Evolutionary conservation across 169 alveolate genomes (phyloP), one percentile per base, ranked within the genome.

Genomic region (Eimeria tenella): DNA sequence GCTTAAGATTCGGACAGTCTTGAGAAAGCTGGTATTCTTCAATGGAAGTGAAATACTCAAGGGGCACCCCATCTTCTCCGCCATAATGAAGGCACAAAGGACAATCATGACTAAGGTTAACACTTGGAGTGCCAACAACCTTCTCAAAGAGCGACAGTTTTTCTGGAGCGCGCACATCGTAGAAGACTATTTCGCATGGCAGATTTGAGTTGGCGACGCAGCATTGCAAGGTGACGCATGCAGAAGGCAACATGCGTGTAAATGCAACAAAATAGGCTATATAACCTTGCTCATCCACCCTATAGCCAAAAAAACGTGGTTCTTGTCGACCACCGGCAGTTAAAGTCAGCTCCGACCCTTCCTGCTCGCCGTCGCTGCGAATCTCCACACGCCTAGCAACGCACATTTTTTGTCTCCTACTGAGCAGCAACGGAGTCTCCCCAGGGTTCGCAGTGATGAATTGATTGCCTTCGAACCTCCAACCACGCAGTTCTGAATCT

Each of bases 111-210:
- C 91, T 83, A 49, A 83, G 79, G 58, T 52, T 62, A 25, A 83
- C 91, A 60, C 77, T 58, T 6, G 91, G 58, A 60, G 79, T 13
- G 49, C 91, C 91, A 62, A 83, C 91, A 60, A 83, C 62, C 15
- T 56, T 31, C 91, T 62, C 79, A 70, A 83, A 83, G 1, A 21
- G 11, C 25, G 91, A 83, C 79, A 60, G 15, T 4, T 31, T 25
- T 6, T 83, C 62, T 31, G 91, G 91, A 6, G 42, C 53, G 8
- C 77, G 74, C 50, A 83, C 91, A 8, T 83, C 91, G 79, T 83
- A 83, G 62, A 83, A 83, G 77, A 83, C 91, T 25, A 83, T 62
- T 62, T 83, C 91, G 79, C 91, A 83, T 31, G 91, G 91, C n/a
- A 83, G 17, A 62, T 62, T 83, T 10, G 91, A 83, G 91, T 83